A percentile compares a stretch with the other conserved stretches of the same genome.
Conservation (phyloP, 495 filamentous ascomycete genomes). For the Daldinia vernicosa region DNA sequence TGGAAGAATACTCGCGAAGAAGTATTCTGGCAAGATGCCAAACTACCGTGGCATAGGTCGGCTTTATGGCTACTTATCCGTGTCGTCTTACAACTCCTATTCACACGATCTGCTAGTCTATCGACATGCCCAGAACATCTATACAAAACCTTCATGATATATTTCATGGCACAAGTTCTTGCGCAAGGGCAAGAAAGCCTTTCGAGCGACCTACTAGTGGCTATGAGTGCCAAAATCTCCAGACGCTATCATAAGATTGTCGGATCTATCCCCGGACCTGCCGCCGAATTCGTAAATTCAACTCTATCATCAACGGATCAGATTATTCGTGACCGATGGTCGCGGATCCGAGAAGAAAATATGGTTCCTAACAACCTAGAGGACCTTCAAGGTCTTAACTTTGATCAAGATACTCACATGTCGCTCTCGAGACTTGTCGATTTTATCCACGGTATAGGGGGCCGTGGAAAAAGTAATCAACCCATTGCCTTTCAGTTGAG, state of each 20-base stretch:
- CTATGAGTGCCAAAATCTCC: conserved; percentile 61
- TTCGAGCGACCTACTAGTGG: conserved; percentile 49
- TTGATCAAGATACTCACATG: conserved; percentile 12
- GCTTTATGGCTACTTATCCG: conserved; percentile 68
- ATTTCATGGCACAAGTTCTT: conserved; percentile 57
- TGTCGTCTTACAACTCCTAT: conserved; percentile 58
- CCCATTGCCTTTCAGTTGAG: not conserved
- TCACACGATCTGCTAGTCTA: conserved; percentile 16
- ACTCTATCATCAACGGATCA: not conserved
- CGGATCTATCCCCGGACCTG: not conserved
- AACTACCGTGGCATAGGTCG: conserved; percentile 64
- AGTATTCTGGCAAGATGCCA: conserved; percentile 57
- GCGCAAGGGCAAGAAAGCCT: conserved; percentile 24
- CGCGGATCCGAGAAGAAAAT: conserved; percentile 9
- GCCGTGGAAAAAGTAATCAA: not conserved
- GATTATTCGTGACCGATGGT: conserved; percentile 16
- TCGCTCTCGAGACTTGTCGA: conserved; percentile 2
- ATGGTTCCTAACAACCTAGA: not conserved
- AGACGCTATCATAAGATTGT: conserved; percentile 59
- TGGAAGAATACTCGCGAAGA: conserved; percentile 71
- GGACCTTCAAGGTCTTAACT: not conserved
- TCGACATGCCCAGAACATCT: conserved; percentile 2
- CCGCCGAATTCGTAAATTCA: conserved; percentile 35
- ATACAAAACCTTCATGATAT: conserved; percentile 69
- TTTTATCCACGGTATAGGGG: conserved; percentile 5